Percentiles rank a stretch among this genome's conserved stretches.
These are phyloP conservation scores for Rosa chinensis DNA, from an alignment of 306 rosid species.

Conservation along the genomic window DNA sequence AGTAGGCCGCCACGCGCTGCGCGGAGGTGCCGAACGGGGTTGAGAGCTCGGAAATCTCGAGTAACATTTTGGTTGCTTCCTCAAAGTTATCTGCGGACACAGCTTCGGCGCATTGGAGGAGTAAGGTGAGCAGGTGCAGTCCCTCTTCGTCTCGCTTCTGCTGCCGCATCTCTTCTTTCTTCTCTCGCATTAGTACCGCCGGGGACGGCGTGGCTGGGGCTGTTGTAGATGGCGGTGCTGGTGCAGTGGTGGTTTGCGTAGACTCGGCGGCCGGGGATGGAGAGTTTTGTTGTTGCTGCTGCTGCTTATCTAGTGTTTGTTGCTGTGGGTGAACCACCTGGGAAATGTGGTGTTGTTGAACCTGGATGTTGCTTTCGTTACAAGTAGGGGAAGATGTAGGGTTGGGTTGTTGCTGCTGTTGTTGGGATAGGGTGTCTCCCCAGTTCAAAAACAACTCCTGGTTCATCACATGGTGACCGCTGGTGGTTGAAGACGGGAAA, in stretches of 20 bases:
- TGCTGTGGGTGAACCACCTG: not conserved
- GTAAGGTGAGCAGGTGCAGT: slow-evolving; percentile 73
- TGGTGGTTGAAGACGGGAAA: slow-evolving; percentile 9
- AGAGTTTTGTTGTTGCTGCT: slow-evolving; percentile 15
- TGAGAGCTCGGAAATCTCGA: slow-evolving; percentile 81
- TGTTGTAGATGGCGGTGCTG: not conserved
- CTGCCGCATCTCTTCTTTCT: slow-evolving; percentile 69
- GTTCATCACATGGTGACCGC: slow-evolving; percentile 24
- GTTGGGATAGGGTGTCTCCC: slow-evolving; percentile 26
- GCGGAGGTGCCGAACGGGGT: slow-evolving; percentile 95
- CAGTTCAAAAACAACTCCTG: slow-evolving; percentile 53
- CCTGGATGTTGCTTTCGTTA: slow-evolving; percentile 1
- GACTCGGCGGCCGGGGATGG: slow-evolving; percentile 2
- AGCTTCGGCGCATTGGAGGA: slow-evolving; percentile 93
- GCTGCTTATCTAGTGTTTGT: not conserved
- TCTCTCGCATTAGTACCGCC: slow-evolving; percentile 44
- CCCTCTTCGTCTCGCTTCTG: slow-evolving; percentile 90
- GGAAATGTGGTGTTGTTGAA: not conserved
- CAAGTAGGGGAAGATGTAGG: slow-evolving; percentile 8
- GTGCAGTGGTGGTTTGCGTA: not conserved
- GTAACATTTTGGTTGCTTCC: slow-evolving; percentile 76
- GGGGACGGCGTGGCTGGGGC: slow-evolving; percentile 9
- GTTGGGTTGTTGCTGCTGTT: slow-evolving; percentile 11
- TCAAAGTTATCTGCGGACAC: slow-evolving; percentile 85
- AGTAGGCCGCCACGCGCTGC: slow-evolving; percentile 93